phyloP scores from a whole-genome alignment of 176 grass and related monocot species.

The Puccinellia tenuiflora region DNA sequence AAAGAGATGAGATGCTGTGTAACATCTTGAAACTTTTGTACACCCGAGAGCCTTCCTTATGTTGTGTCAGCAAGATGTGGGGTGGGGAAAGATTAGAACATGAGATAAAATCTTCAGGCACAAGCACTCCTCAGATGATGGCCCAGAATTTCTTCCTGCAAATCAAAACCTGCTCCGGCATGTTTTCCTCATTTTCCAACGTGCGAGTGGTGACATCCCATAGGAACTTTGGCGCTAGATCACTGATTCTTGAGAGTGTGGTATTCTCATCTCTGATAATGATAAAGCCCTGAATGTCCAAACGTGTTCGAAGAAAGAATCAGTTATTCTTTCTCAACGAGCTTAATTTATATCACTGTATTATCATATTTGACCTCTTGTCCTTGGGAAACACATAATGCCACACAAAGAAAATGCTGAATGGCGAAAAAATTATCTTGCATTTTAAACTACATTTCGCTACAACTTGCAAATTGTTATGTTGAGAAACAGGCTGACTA shows the following conservation, averaged over 20 bases:
- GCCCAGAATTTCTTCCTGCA: conserved; percentile 96
- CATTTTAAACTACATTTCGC: not conserved
- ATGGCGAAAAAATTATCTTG: not conserved
- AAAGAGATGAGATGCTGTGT: not conserved
- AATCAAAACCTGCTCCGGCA: conserved; percentile 50
- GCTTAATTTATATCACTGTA: not conserved
- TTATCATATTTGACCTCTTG: not conserved
- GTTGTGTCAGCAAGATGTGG: not conserved
- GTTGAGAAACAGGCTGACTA: not conserved
- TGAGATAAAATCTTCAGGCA: not conserved
- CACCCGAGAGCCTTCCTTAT: not conserved
- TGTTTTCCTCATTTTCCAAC: conserved; percentile 59
- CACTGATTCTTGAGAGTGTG: conserved; percentile 62
- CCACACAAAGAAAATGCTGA: not conserved
- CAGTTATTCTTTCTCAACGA: not conserved
- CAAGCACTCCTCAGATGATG: conserved; percentile 51
- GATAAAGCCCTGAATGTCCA: conserved; percentile 61
- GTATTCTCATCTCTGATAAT: conserved; percentile 76
- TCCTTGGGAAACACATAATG: not conserved
- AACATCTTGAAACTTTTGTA: not conserved
- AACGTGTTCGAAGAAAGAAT: conserved; percentile 2
- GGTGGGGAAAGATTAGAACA: not conserved
- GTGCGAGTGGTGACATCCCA: conserved; percentile 69
- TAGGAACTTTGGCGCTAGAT: conserved; percentile 82
- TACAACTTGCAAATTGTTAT: not conserved